Evolutionary conservation across 306 rosid species (phyloP).

Genomic region (Cicer pinnatifidum): DNA sequence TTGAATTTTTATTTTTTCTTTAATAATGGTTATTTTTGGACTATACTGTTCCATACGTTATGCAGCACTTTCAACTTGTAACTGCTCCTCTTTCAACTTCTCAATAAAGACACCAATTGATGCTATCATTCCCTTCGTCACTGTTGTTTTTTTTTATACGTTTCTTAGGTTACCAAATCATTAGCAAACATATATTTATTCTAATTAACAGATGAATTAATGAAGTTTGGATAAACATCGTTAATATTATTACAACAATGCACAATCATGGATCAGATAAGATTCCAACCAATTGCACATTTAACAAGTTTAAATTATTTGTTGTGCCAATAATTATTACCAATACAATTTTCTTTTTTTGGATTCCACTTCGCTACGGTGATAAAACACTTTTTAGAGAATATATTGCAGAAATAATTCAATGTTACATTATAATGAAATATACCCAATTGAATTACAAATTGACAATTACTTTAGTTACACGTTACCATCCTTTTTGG

Average conservation of each 20-base stretch:
- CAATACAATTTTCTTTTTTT: neutral
- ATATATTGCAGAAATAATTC: too few species aligned
- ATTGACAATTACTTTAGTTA: too few species aligned
- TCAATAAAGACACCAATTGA: constrained; percentile 47
- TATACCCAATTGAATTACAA: too few species aligned
- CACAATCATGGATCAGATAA: constrained; percentile 41
- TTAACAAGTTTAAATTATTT: constrained; percentile 27
- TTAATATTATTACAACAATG: constrained; percentile 20
- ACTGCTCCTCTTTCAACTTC: constrained; percentile 54
- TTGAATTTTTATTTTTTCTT: neutral
- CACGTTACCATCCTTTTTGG: too few species aligned
- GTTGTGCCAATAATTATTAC: neutral
- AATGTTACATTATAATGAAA: too few species aligned
- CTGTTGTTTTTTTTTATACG: constrained; percentile 30
- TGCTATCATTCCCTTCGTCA: constrained; percentile 60
- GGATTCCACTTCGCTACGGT: neutral
- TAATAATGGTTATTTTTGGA: constrained; percentile 26
- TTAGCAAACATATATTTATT: constrained; percentile 30
- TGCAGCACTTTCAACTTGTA: constrained; percentile 47
- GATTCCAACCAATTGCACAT: constrained; percentile 38
- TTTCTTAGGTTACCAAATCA: constrained; percentile 54
- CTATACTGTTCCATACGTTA: constrained; percentile 37
- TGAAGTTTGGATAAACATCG: constrained; percentile 13
- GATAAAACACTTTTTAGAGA: neutral
- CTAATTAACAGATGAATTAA: too few species aligned